Base-by-base conservation (phyloP, 305 asterid species). In the Striga hermonthica region DNA sequence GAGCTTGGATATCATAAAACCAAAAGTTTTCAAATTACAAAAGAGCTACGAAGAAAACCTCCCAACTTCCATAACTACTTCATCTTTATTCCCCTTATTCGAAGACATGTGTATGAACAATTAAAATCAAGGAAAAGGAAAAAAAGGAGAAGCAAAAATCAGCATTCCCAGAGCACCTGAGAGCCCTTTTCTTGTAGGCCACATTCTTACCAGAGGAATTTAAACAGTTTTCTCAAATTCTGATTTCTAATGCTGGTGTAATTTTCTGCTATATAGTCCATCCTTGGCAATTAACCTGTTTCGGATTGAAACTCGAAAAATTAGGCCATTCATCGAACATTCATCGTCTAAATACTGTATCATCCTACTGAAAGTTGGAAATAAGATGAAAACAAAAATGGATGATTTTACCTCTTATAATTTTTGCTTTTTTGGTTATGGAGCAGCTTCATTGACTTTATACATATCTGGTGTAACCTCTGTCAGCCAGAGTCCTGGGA, bases 401-500 rank as follows among this genome's bases (percentile, higher is more conserved):
- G 31, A 22, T 22, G 31, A 22, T 22, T 22, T 22, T 22, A 22
- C 31, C 31, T 22, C 31, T 10, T 3, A 10, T 3, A 45, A 9
- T 45, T 45, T 45, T 3, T 9, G 1, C 4, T 12, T 12, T 48
- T 39, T 4, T 50, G 6, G 34, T 62, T 47, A 79, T 10, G 78
- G 81, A 43, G 83, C 77, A 34, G 64, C 47, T 13, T 82, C 87
- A 48, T 76, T 57, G 63, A 82, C 91, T 74, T 76, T 78, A 60
- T 87, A 87, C 79, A 78, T 74, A 57, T 81, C 83, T 56, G 89
- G 72, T 53, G 80, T 84, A 64, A 87, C 84, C 74, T 87, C 95
- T 12, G 78, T 75, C 82, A 84, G 75, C 87, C 84, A 88, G 39
- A 83, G 40, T 31, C 89, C 95, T 12, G 95, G 91, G 66, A 87